Conservation (phyloP, 1,139 yeast species). For the Diutina sp. region DNA sequence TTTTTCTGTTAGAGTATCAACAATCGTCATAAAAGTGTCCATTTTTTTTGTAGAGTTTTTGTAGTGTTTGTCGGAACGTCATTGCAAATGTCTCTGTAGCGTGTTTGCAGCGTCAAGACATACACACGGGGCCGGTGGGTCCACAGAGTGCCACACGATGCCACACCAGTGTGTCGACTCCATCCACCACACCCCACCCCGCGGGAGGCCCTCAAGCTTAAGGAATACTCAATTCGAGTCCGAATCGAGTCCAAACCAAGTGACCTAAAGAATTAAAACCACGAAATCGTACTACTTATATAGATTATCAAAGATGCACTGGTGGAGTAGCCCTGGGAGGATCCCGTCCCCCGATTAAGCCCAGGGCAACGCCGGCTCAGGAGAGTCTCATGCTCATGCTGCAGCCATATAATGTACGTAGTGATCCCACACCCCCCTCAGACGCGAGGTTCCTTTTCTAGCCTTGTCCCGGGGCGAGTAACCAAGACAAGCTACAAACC, state of each 20-base stretch:
- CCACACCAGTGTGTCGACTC: too few species aligned
- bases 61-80: neutral
- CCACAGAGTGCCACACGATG: too few species aligned
- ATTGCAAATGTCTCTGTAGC: neutral
- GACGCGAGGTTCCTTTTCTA: too few species aligned
- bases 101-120: neutral
- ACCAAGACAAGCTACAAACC: too few species aligned
- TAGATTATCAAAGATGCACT: neutral
- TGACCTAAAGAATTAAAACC: neutral
- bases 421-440: neutral
- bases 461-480: too few species aligned
- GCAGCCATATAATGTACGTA: neutral
- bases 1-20: neutral
- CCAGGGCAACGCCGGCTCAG: neutral
- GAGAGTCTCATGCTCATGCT: too few species aligned
- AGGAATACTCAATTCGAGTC: too few species aligned
- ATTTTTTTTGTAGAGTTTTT: too few species aligned
- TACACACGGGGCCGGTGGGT: neutral
- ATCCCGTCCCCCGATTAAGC: neutral
- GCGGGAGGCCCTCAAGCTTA: neutral
- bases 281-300: neutral
- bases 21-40: neutral
- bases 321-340: neutral
- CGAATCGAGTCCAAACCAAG: too few species aligned
- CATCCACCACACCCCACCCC: neutral